Evolutionary conservation across 2,329 filamentous ascomycete species (phyloP).

Genomic region (Trichoderma koningiopsis): DNA sequence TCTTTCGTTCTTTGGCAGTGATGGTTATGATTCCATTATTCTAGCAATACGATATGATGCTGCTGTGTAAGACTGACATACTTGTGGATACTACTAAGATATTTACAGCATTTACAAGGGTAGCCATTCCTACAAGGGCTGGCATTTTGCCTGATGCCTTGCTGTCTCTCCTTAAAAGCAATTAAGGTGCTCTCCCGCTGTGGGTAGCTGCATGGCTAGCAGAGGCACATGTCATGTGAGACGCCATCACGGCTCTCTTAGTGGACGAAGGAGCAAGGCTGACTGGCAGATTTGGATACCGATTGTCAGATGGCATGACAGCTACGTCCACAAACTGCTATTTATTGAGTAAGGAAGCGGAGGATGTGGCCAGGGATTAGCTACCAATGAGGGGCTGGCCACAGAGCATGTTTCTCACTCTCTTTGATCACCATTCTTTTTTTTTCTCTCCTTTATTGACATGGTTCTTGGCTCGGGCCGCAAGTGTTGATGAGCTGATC

Average conservation of each 20-base stretch:
- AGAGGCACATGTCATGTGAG: constrained; percentile 10
- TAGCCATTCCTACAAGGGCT: background rate
- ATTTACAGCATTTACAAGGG: background rate
- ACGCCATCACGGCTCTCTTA: background rate
- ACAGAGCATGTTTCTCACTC: background rate
- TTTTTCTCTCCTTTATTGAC: background rate
- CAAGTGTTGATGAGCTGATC: background rate
- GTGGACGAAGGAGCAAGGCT: constrained; percentile 2
- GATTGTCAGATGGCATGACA: constrained; percentile 13
- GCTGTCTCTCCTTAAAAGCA: background rate
- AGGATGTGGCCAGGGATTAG: background rate
- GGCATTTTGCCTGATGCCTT: background rate
- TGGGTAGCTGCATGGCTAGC: background rate
- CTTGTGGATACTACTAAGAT: background rate
- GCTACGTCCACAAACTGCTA: background rate
- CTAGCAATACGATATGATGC: background rate
- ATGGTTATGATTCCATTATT: background rate
- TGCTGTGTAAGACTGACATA: background rate
- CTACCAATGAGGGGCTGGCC: background rate
- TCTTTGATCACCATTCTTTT: background rate
- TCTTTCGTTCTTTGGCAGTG: background rate
- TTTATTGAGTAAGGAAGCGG: background rate
- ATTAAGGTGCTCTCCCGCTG: background rate
- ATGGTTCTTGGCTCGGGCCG: background rate
- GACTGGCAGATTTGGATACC: background rate